Evolutionary conservation across 2,329 filamentous ascomycete species (phyloP).

Genomic region (Colletotrichum gigasporum): DNA sequence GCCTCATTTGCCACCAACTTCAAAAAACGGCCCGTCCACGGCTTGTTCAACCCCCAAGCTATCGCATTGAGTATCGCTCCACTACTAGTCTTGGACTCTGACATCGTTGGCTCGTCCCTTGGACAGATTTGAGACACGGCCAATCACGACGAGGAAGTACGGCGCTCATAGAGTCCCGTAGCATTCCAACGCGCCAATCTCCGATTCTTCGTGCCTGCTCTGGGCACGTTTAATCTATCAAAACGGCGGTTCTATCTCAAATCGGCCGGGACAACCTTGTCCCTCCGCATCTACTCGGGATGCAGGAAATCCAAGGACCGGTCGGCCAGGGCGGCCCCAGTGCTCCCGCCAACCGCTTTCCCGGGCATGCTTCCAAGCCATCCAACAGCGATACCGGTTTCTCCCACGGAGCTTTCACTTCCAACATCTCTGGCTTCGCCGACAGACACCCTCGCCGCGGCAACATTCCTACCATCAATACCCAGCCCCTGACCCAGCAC

Average conservation of each 20-base stretch:
- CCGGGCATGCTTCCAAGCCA: constrained; percentile 80
- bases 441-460: constrained; percentile 85
- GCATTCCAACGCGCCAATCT: constrained; percentile 35
- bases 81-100: constrained; percentile 2
- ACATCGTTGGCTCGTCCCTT: constrained; percentile 11
- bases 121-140: constrained; percentile 10
- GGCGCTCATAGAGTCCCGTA: constrained; percentile 15
- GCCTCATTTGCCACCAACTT: constrained; percentile 4
- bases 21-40: constrained; percentile 12
- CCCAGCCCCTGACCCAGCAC: constrained; percentile 49
- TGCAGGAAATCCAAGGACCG: constrained; percentile 85
- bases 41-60: neutral
- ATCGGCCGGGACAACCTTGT: constrained; percentile 83
- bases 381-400: constrained; percentile 88
- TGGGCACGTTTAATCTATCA: constrained; percentile 70
- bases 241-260: constrained; percentile 84
- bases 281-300: constrained; percentile 87
- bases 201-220: constrained; percentile 55
- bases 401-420: constrained; percentile 91
- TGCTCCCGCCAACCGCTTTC: constrained; percentile 68
- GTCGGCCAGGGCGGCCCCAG: constrained; percentile 67
- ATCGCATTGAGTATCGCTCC: constrained; percentile 3
- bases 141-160: constrained; percentile 12
- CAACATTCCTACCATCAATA: constrained; percentile 94
- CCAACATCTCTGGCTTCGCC: constrained; percentile 85